A percentile compares a stretch with the other conserved stretches of the same genome.
These are phyloP conservation scores for Pythium plurisporium DNA, from an alignment of 352 stramenopile genomes.

Conservation along the genomic window DNA sequence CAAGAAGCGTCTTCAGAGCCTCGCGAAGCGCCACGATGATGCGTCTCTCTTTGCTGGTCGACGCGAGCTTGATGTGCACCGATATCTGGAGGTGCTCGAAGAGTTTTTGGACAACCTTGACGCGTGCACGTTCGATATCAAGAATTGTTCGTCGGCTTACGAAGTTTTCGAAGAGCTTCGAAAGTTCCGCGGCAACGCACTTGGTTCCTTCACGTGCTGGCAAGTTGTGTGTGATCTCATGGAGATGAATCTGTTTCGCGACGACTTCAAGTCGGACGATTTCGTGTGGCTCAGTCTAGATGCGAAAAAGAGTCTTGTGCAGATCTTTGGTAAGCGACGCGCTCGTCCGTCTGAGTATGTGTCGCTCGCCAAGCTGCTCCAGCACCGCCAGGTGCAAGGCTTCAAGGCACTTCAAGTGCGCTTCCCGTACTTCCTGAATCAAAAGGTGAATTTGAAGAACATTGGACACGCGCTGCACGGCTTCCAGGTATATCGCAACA, in stretches of 20 bases:
- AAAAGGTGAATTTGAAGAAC: slow-evolving; percentile 81
- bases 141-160: slow-evolving; percentile 39
- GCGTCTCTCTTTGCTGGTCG: slow-evolving; percentile 47
- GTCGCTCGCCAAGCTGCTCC: slow-evolving; percentile 55
- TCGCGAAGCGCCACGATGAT: slow-evolving; percentile 54
- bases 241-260: slow-evolving; percentile 61
- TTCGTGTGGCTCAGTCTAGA: slow-evolving; percentile 81
- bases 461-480: slow-evolving; percentile 75
- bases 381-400: slow-evolving; percentile 71
- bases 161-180: slow-evolving; percentile 60
- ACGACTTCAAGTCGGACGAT: slow-evolving; percentile 54
- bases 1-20: slow-evolving; percentile 51
- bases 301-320: slow-evolving; percentile 71
- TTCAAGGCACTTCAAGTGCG: slow-evolving; percentile 80
- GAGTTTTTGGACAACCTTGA: slow-evolving; percentile 66
- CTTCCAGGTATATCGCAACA: slow-evolving; percentile 82
- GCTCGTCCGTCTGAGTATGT: slow-evolving; percentile 66
- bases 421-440: slow-evolving; percentile 76
- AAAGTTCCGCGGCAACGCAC: slow-evolving; percentile 60
- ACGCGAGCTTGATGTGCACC: slow-evolving; percentile 48
- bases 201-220: slow-evolving; percentile 87
- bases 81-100: slow-evolving; percentile 65
- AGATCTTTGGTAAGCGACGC: slow-evolving; percentile 79
- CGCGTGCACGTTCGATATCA: slow-evolving; percentile 49
- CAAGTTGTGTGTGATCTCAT: slow-evolving; percentile 77